Base-by-base conservation (phyloP, 106 monocot species). In the Acanthochlamys bracteata region DNA sequence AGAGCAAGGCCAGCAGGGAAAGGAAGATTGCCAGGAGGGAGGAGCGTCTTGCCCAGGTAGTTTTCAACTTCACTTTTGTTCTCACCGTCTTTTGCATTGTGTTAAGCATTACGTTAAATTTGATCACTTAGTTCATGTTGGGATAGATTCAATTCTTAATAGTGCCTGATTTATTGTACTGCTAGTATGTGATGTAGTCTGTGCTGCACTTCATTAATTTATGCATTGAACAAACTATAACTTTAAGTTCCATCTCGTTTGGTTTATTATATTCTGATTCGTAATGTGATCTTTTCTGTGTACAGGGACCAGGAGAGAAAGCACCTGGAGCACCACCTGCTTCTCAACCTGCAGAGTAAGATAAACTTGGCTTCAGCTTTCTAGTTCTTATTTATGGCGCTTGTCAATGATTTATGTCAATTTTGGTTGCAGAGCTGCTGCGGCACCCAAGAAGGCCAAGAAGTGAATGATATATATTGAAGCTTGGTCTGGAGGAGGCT, bases 1-100 rank as follows among this genome's bases (percentile, higher is more conserved):
- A 66, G 66, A 66, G 66, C 66, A 66, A 66, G 66, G 66, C 66
- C 4, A 66, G 66, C 27, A 53, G 66, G 20, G 66, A 66, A 40
- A 66, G 66, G 27, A 66, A 66, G 39, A 33, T 66, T 53, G 66
- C 66, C 12, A 55, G 66, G 66, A 66, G 66, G 20, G 66, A 66
- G 54, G 66, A 66, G 10, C 66, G 66, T 7, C 53, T 66, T 25
- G 54, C 66, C 39, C 66, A 66, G 66, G 66, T 66, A 20, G 54
- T 27, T 10, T 54, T 20, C 19, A 55, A 55, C 20, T 14, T 19
- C 27, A 62, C 41, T 14, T 60, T 59, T 10, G 14, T 59, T 10
- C 17, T 11, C 19, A 27, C 14, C 13, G 59, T 8, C n/a, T 51
- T 51, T 51, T 51, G 13, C 6, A 6, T 33, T 1, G 33, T 3